Conservation (phyloP, 169 alveolate species). For the Eimeria tenella region DNA sequence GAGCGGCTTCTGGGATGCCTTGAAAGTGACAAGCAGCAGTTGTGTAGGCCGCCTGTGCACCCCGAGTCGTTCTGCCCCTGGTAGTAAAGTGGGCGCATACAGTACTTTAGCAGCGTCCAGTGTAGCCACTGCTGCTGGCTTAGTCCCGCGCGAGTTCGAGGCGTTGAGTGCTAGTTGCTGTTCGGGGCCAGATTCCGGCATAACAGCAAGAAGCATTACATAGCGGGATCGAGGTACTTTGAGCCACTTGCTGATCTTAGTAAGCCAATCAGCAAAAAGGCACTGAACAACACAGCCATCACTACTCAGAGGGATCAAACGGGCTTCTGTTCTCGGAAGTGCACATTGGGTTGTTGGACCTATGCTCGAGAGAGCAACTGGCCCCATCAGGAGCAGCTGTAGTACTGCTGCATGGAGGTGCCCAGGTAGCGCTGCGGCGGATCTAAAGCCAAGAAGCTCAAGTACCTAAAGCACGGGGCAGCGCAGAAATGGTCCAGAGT, state of each 20-base stretch:
- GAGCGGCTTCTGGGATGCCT: conserved; percentile 24
- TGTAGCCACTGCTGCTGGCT: background rate
- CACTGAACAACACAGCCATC: conserved; percentile 65
- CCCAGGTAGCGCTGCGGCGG: conserved; percentile 66
- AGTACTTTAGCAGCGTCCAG: background rate
- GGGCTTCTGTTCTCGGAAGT: background rate
- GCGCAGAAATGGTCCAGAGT: background rate
- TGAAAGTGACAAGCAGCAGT: conserved; percentile 60
- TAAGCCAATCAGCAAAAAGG: conserved; percentile 69
- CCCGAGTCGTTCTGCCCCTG: background rate
- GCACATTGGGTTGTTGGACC: background rate
- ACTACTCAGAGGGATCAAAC: conserved; percentile 35
- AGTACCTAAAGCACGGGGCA: background rate
- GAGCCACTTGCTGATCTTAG: conserved; percentile 70
- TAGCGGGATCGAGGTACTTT: conserved; percentile 52
- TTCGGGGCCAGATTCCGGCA: background rate
- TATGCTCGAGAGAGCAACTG: conserved; percentile 24
- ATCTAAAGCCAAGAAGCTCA: conserved; percentile 66
- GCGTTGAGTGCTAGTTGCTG: background rate
- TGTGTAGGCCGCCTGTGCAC: background rate
- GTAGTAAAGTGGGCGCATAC: background rate
- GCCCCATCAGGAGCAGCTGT: conserved; percentile 39
- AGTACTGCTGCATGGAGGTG: conserved; percentile 61
- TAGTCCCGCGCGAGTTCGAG: background rate
- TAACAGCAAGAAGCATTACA: conserved; percentile 52